Base-by-base conservation (phyloP, 371 early-diverging fungal species). In the Mortierella sp. region DNA sequence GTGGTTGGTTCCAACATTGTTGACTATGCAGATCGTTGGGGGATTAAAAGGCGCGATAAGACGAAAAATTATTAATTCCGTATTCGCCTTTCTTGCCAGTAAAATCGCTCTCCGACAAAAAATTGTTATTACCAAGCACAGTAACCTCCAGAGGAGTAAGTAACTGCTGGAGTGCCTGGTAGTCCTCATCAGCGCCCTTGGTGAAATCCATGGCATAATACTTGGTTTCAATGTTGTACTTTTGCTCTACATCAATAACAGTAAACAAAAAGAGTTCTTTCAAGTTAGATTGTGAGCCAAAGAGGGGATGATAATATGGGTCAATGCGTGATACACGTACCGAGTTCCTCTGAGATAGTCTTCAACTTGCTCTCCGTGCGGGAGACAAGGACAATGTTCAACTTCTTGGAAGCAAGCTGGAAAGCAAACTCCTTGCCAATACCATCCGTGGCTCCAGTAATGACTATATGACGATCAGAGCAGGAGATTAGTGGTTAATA, bases 391-490 rank as follows among this genome's bases (percentile, higher is more conserved):
- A 98, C 83, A 22, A 99, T 71, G 78, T 98, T 98, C 87, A 96
- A 91, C 83, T 92, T 90, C 40, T 90, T 89, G 65, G 91, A 86
- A 60, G 98, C 98, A 45, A 99, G 88, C 84, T 97, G 96, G 62
- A 88, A 79, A 24, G 98, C 97, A 69, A 98, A 96, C 75, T 96
- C 98, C 77, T 93, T 94, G 49, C 99, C 99, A 85, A 99, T 97
- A 61, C 98, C 99, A 87, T 98, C 99, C 12, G 98, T 95, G 22
- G 98, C 97, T 65, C 99, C 99, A 61, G 99, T 99, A 57, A 99
- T 90, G 63, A 99, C 94, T 92, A 83, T 14, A 52, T 12, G 11
- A 5, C n/a, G 18, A 18, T 35, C 14, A 22, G 20, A 49, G 37
- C 20, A 26, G 37, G 11, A 49, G 1, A 40, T 16, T 59, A 74